Evolutionary conservation across 1,284 basidiomycete genomes (phyloP).

Genomic region (Rhodotorula sp.): DNA sequence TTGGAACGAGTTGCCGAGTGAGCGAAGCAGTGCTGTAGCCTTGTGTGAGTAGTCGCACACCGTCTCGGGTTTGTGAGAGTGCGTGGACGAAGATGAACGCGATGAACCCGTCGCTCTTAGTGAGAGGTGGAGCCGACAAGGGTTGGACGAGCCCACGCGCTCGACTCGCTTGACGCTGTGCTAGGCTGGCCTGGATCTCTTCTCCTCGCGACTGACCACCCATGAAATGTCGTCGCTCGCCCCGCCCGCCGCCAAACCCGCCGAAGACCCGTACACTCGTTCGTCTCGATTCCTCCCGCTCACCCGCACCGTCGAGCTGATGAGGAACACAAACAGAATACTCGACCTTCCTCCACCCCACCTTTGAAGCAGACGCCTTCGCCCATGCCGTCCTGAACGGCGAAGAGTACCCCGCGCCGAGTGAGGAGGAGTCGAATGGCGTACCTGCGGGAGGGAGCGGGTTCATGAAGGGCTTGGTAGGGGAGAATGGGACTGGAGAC

Average conservation of each 20-base stretch:
- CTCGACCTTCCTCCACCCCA: slow-evolving; percentile 62
- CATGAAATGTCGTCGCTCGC: not conserved
- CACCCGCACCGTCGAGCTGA: not conserved
- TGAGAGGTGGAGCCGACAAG: not conserved
- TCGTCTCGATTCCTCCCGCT: not conserved
- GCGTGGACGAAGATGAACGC: slow-evolving; percentile 6
- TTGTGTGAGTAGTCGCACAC: not conserved
- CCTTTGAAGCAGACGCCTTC: slow-evolving; percentile 82
- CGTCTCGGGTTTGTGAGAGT: slow-evolving; percentile 11
- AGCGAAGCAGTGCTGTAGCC: slow-evolving; percentile 20
- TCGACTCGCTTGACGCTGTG: not conserved
- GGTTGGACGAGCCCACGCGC: not conserved
- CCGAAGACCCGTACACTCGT: not conserved
- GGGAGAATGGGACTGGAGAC: slow-evolving; percentile 58
- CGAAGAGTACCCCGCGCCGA: slow-evolving; percentile 62
- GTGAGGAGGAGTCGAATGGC: slow-evolving; percentile 3
- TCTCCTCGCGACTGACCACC: too few species aligned
- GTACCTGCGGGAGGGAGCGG: not conserved
- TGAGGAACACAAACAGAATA: slow-evolving; percentile 50
- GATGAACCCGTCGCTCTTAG: too few species aligned
- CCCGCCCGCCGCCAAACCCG: not conserved
- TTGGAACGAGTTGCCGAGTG: slow-evolving; percentile 23
- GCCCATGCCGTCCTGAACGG: slow-evolving; percentile 82
- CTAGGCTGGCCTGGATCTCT: too few species aligned
- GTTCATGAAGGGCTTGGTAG: slow-evolving; percentile 20